Conservation (phyloP, 257 asterid species). For the Cruciata laevipes region DNA sequence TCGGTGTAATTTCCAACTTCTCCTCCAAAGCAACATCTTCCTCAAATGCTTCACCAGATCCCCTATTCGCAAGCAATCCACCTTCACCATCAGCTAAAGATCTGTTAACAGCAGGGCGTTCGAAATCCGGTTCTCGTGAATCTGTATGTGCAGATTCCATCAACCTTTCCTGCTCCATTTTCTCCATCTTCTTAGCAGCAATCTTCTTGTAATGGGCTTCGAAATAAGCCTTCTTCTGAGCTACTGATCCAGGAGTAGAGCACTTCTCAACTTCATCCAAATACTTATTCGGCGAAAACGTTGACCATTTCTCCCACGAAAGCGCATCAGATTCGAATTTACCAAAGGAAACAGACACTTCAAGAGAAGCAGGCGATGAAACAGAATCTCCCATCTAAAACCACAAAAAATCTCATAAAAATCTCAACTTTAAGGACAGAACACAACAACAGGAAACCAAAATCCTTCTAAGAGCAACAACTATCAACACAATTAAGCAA, state of each 20-base stretch:
- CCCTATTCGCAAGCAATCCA: slow-evolving; percentile 11
- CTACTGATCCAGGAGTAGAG: slow-evolving; percentile 90
- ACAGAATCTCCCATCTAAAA: slow-evolving; percentile 71
- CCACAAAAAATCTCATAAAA: slow-evolving; percentile 25
- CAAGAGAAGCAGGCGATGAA: slow-evolving; percentile 46
- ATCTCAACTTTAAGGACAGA: neutral
- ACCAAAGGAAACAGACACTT: slow-evolving; percentile 88
- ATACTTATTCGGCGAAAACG: slow-evolving; percentile 85
- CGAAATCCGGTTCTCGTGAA: slow-evolving; percentile 24
- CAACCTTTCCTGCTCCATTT: slow-evolving; percentile 50
- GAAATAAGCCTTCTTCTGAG: slow-evolving; percentile 86
- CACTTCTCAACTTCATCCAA: slow-evolving; percentile 87
- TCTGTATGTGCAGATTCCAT: slow-evolving; percentile 19
- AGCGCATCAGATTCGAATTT: slow-evolving; percentile 77
- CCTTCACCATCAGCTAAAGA: slow-evolving; percentile 11
- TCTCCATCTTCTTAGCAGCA: slow-evolving; percentile 79
- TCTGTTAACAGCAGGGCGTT: slow-evolving; percentile 16
- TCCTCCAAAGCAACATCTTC: slow-evolving; percentile 19
- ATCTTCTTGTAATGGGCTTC: slow-evolving; percentile 90
- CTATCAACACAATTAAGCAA: slow-evolving; percentile 11
- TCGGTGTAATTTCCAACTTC: neutral
- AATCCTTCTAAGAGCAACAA: slow-evolving; percentile 7
- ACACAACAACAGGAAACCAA: slow-evolving; percentile 4
- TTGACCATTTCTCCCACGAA: slow-evolving; percentile 95
- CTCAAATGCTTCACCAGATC: slow-evolving; percentile 26